Evolutionary conservation across 2,329 filamentous ascomycete species (phyloP).

Genomic region (Penicillium sp.): DNA sequence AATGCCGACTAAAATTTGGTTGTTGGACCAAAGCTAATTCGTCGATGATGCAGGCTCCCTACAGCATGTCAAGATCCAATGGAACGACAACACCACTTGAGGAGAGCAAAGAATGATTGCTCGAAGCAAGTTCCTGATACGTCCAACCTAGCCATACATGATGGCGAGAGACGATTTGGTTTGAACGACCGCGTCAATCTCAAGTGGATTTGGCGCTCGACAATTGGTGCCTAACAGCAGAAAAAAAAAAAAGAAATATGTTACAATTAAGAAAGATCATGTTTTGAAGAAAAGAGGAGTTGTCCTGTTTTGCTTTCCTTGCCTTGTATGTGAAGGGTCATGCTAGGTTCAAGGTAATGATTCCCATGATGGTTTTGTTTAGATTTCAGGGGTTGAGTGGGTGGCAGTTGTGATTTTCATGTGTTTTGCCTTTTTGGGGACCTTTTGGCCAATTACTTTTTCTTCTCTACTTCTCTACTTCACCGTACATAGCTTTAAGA

Average conservation of each 20-base stretch:
- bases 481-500: slow-evolving; percentile 15
- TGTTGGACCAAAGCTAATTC: slow-evolving; percentile 10
- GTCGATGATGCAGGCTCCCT: slow-evolving; percentile 58
- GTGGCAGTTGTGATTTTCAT: background rate
- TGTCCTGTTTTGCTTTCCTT: slow-evolving; percentile 3
- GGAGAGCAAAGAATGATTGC: slow-evolving; percentile 23
- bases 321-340: background rate
- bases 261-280: background rate
- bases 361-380: slow-evolving; percentile 14
- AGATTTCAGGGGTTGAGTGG: slow-evolving; percentile 3
- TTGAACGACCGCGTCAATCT: background rate
- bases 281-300: slow-evolving; percentile 1
- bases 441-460: background rate
- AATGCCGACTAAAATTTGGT: background rate
- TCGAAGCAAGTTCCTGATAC: background rate
- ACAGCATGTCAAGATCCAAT: slow-evolving; percentile 67
- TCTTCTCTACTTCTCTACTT: background rate
- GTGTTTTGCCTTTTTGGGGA: slow-evolving; percentile 4
- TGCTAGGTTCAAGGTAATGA: slow-evolving; percentile 3
- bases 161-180: background rate
- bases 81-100: slow-evolving; percentile 61
- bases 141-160: background rate
- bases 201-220: background rate
- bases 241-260: background rate
- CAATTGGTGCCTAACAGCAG: background rate